Conservation (phyloP, 305 asterid genomes). For the Solanum hybrid region DNA sequence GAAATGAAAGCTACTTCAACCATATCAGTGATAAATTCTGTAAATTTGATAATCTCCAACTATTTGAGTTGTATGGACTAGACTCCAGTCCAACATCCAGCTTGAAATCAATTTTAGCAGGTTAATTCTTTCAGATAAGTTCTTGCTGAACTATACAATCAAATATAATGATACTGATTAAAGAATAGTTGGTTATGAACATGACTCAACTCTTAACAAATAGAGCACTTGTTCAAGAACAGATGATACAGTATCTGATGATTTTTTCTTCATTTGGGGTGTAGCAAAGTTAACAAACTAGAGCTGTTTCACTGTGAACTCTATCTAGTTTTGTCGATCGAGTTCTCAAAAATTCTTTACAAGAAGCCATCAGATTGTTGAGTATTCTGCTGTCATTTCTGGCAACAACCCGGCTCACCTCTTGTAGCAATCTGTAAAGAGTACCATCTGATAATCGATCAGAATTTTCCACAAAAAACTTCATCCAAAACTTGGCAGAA, state of each 20-base stretch:
- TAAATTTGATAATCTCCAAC: background rate
- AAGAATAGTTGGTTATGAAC: background rate
- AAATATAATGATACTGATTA: background rate
- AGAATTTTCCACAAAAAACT: slow-evolving; percentile 35
- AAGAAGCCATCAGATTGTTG: slow-evolving; percentile 39
- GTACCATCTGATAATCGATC: slow-evolving; percentile 27
- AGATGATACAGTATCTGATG: background rate
- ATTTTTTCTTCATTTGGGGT: no score
- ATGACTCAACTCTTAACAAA: background rate
- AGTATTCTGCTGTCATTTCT: slow-evolving; percentile 30
- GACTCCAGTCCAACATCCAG: background rate
- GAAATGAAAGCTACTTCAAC: background rate
- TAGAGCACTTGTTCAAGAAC: background rate
- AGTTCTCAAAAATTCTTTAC: slow-evolving; percentile 35
- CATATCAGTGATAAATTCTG: background rate
- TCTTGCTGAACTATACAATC: background rate
- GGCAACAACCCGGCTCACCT: slow-evolving; percentile 12
- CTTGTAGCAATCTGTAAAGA: slow-evolving; percentile 30
- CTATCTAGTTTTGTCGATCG: slow-evolving; percentile 2
- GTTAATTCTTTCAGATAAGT: background rate
- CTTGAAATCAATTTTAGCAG: background rate
- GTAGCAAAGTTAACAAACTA: background rate
- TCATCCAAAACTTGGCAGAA: slow-evolving; percentile 60
- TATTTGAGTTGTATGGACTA: background rate
- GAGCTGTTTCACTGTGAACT: slow-evolving; percentile 1